Conservation (phyloP, 129 eudicot species). For the Erigeron canadensis region DNA sequence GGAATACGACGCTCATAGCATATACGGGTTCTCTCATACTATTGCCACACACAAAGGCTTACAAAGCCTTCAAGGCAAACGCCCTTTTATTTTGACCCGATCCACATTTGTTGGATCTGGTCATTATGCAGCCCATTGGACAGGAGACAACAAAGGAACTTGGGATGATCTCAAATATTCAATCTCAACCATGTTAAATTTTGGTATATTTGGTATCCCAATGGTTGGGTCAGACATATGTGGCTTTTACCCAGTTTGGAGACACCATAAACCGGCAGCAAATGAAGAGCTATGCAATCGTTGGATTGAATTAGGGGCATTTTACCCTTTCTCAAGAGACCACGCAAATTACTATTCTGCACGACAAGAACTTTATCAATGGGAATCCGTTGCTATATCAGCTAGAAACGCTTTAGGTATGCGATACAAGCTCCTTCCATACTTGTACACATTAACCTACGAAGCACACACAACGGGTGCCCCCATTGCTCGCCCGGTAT, state of each 20-base stretch:
- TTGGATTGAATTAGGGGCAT: conserved; percentile 95
- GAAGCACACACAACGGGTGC: conserved; percentile 82
- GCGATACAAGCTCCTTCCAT: conserved; percentile 88
- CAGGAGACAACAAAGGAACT: conserved; percentile 93
- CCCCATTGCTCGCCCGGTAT: conserved; percentile 88
- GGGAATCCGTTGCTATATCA: conserved; percentile 80
- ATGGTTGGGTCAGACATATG: conserved; percentile 99
- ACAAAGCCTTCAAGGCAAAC: conserved; percentile 68
- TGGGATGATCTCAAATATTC: conserved; percentile 83
- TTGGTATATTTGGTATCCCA: conserved; percentile 93
- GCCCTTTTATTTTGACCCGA: conserved; percentile 83
- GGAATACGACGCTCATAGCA: conserved; percentile 92
- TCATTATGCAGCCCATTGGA: conserved; percentile 94
- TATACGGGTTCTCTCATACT: conserved; percentile 78
- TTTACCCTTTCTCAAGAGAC: conserved; percentile 91
- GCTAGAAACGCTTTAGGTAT: conserved; percentile 86
- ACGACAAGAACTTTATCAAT: conserved; percentile 88
- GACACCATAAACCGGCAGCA: conserved; percentile 42
- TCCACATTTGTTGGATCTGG: conserved; percentile 95
- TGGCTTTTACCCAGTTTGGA: conserved; percentile 57
- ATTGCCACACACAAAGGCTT: conserved; percentile 81
- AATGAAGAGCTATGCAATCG: conserved; percentile 95
- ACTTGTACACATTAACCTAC: conserved; percentile 73
- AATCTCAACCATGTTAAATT: conserved; percentile 82
- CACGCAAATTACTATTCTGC: conserved; percentile 88